Conservation (phyloP, 805 yeast species). For the Saccharomycopsis sp. region DNA sequence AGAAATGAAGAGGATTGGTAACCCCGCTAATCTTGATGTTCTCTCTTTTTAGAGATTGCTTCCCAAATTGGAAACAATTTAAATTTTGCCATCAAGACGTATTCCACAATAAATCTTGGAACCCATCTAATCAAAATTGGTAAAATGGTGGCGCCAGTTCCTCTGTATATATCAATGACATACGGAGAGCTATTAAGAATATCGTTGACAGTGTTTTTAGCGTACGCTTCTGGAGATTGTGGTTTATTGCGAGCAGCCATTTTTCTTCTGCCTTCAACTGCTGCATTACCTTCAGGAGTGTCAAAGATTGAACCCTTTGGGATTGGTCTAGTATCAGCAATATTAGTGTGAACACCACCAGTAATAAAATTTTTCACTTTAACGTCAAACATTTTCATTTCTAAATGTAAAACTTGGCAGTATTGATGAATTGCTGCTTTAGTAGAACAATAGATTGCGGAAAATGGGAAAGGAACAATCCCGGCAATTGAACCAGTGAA, state of each 20-base stretch:
- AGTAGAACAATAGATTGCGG: conserved; percentile 55
- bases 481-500: conserved; percentile 75
- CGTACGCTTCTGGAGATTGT: conserved; percentile 52
- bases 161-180: conserved; percentile 51
- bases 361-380: conserved; percentile 63
- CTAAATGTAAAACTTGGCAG: conserved; percentile 55
- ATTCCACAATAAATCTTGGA: conserved; percentile 45
- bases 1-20: neutral
- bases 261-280: conserved; percentile 43
- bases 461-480: conserved; percentile 60
- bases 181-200: conserved; percentile 28
- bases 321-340: conserved; percentile 57
- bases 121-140: conserved; percentile 29
- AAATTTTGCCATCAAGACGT: conserved; percentile 35
- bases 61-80: conserved; percentile 31
- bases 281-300: conserved; percentile 42
- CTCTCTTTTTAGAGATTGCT: conserved; percentile 24
- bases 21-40: neutral
- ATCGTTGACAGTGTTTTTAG: conserved; percentile 46
- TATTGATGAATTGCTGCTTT: conserved; percentile 76
- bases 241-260: conserved; percentile 59
- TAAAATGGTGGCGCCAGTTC: conserved; percentile 37
- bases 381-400: conserved; percentile 66
- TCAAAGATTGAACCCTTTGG: conserved; percentile 50
- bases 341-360: conserved; percentile 69